A percentile compares a stretch with the other conserved stretches of the same genome.
Conservation (phyloP, 208 protist species). For the Wallacemonas sp. region DNA sequence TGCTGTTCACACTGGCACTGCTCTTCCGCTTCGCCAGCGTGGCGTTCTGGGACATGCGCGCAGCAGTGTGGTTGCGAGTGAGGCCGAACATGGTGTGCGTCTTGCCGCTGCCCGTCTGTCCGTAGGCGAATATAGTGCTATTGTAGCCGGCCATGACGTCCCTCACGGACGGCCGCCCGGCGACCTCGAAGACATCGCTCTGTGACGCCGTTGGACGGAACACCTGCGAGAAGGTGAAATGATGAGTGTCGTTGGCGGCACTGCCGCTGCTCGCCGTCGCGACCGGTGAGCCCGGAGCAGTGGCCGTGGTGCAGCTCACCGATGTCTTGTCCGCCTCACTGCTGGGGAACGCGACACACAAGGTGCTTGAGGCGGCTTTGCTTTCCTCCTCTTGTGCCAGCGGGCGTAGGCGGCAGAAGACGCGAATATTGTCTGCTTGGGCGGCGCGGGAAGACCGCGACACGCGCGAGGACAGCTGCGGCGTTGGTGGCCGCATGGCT, state of each 20-base stretch:
- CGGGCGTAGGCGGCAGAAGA: slow-evolving; percentile 51
- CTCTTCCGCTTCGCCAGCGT: slow-evolving; percentile 17
- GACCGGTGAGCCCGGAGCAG: not conserved
- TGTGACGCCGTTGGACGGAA: slow-evolving; percentile 54
- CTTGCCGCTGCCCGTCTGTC: slow-evolving; percentile 91
- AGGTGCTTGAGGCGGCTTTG: not conserved
- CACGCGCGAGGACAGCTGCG: not conserved
- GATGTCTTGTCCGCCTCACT: slow-evolving; percentile 6
- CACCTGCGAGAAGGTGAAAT: slow-evolving; percentile 69
- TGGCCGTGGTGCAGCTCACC: slow-evolving; percentile 12
- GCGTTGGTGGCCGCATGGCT: not conserved
- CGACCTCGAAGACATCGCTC: slow-evolving; percentile 73
- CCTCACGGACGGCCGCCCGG: slow-evolving; percentile 84
- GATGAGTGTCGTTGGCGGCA: slow-evolving; percentile 10
- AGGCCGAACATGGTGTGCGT: slow-evolving; percentile 89
- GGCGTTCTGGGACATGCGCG: not conserved
- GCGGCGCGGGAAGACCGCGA: slow-evolving; percentile 2
- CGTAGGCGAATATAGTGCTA: slow-evolving; percentile 89
- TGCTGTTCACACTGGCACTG: slow-evolving; percentile 12
- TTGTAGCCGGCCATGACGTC: slow-evolving; percentile 91
- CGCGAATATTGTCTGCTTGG: slow-evolving; percentile 34
- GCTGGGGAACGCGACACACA: slow-evolving; percentile 18
- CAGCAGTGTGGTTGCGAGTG: not conserved
- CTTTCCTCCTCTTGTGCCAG: slow-evolving; percentile 24
- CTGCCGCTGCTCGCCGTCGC: not conserved